phyloP scores from a whole-genome alignment of 2,329 filamentous ascomycete species.

The Capronia epimyces region DNA sequence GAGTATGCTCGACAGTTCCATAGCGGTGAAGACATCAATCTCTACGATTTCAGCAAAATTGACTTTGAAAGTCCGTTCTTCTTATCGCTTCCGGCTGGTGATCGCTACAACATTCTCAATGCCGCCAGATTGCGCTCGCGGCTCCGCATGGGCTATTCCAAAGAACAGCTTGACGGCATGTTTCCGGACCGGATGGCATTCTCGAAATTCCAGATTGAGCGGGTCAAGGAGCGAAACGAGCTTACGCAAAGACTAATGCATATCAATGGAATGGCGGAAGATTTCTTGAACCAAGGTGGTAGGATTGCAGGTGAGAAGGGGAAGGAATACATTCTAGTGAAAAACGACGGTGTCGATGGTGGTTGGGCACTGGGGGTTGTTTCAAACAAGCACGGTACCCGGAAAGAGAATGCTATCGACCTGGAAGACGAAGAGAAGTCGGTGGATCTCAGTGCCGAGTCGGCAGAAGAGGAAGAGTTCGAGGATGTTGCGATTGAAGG shows the following conservation, averaged over 20 bases:
- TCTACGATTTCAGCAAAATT: constrained; percentile 98
- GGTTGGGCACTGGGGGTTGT: constrained; percentile 96
- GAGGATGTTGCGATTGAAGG: constrained; percentile 92
- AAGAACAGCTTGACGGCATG: constrained; percentile 93
- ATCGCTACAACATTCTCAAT: constrained; percentile 96
- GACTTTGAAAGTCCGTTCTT: constrained; percentile 97
- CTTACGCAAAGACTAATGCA: constrained; percentile 93
- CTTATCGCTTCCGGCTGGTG: constrained; percentile 76
- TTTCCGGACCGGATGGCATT: constrained; percentile 98
- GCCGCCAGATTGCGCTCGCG: constrained; percentile 82
- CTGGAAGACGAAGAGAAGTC: constrained; percentile 62
- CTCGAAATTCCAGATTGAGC: constrained; percentile 90
- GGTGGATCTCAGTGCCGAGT: constrained; percentile 8
- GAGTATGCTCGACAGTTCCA: constrained; percentile 91
- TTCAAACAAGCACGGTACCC: constrained; percentile 71
- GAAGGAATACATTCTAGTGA: constrained; percentile 91
- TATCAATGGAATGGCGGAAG: constrained; percentile 78
- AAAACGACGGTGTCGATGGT: constrained; percentile 89
- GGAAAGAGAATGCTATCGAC: constrained; percentile 84
- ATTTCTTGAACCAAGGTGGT: constrained; percentile 53
- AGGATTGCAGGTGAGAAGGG: constrained; percentile 66
- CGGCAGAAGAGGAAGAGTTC: constrained; percentile 64
- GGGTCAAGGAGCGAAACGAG: constrained; percentile 86
- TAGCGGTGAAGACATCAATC: constrained; percentile 76
- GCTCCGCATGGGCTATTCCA: constrained; percentile 90